Evolutionary conservation across 768 basidiomycete species (phyloP).

Genomic region (Candolleomyces eurysporus): DNA sequence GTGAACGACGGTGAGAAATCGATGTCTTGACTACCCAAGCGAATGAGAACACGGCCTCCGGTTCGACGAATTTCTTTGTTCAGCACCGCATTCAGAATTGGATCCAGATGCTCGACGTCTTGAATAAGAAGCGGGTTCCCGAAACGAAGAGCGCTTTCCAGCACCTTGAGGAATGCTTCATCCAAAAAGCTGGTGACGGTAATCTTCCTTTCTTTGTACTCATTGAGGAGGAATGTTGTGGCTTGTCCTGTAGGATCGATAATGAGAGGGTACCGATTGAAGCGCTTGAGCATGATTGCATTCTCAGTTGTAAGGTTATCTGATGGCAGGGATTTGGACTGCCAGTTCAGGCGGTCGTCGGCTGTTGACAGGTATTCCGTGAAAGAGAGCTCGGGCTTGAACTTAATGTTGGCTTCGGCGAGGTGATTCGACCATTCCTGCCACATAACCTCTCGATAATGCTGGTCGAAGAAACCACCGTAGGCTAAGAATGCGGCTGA

Average conservation of each 20-base stretch:
- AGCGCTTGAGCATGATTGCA: slow-evolving; percentile 99
- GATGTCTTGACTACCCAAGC: slow-evolving; percentile 96
- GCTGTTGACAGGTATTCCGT: slow-evolving; percentile 96
- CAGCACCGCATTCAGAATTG: slow-evolving; percentile 94
- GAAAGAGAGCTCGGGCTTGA: slow-evolving; percentile 88
- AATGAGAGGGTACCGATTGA: slow-evolving; percentile 95
- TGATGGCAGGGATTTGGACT: slow-evolving; percentile 91
- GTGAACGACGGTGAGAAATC: slow-evolving; percentile 99
- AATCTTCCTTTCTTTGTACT: slow-evolving; percentile 95
- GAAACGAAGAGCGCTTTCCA: slow-evolving; percentile 98
- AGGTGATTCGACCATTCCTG: slow-evolving; percentile 92
- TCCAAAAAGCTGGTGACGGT: slow-evolving; percentile 98
- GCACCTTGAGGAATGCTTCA: slow-evolving; percentile 96
- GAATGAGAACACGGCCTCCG: slow-evolving; percentile 95
- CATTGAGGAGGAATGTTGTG: slow-evolving; percentile 88
- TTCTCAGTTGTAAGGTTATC: slow-evolving; percentile 97
- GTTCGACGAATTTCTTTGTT: slow-evolving; percentile 96
- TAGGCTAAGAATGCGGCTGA: slow-evolving; percentile 97
- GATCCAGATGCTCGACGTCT: slow-evolving; percentile 96
- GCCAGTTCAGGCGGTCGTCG: slow-evolving; percentile 94
- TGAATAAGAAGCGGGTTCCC: slow-evolving; percentile 97
- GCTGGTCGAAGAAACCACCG: slow-evolving; percentile 97
- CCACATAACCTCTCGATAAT: slow-evolving; percentile 97
- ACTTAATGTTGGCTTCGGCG: slow-evolving; percentile 84
- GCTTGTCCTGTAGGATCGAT: slow-evolving; percentile 99